Conservation (phyloP, 2,329 filamentous ascomycete genomes). For the Laburnicola sp. region DNA sequence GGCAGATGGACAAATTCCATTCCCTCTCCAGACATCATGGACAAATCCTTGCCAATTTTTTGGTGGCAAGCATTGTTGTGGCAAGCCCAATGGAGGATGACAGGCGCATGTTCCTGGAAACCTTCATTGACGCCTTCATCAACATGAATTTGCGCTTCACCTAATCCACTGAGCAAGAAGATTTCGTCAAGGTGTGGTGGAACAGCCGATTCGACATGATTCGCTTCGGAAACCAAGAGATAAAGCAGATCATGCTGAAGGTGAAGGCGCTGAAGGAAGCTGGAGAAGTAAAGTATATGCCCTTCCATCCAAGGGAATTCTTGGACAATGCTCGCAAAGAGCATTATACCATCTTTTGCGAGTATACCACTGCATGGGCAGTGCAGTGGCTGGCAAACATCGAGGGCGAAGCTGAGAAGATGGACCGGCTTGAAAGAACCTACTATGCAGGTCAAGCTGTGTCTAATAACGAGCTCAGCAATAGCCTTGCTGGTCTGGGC, state of each 20-base stretch:
- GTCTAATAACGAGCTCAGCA: not conserved
- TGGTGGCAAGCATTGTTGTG: not conserved
- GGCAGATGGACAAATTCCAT: not conserved
- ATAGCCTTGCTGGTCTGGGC: not conserved
- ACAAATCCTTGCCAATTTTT: not conserved
- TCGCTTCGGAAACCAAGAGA: not conserved
- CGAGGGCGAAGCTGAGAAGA: not conserved
- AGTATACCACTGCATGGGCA: not conserved
- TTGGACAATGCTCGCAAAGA: not conserved
- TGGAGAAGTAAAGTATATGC: not conserved
- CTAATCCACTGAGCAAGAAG: not conserved
- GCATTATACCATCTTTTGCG: not conserved
- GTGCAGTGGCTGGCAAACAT: not conserved
- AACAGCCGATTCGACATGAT: not conserved
- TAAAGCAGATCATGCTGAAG: not conserved
- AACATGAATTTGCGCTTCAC: not conserved
- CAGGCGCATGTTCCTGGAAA: not conserved
- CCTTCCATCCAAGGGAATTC: not conserved
- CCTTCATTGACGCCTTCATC: not conserved
- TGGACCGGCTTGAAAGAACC: too few species aligned
- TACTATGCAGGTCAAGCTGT: not conserved
- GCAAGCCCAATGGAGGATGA: not conserved
- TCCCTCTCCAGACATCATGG: not conserved
- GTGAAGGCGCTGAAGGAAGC: not conserved
- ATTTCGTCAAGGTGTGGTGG: not conserved